These are phyloP conservation scores for Pyrenula massariospora DNA, from an alignment of 495 filamentous ascomycete genomes.

Conservation along the genomic window DNA sequence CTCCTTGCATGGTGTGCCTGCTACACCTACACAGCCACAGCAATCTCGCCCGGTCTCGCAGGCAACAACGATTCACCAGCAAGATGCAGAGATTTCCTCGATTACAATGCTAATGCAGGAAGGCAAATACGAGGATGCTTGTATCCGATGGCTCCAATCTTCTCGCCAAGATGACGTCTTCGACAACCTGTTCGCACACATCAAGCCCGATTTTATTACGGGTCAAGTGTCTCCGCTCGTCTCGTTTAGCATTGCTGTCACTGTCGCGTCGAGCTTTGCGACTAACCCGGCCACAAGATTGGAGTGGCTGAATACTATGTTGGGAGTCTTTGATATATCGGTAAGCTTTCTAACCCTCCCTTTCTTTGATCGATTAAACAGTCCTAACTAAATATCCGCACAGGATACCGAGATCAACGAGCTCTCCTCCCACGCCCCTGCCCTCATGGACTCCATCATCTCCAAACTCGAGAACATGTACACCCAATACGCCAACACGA, in stretches of 20 bases:
- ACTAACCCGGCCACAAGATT: constrained; percentile 57
- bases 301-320: constrained; percentile 63
- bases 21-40: constrained; percentile 10
- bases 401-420: constrained; percentile 69
- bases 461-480: constrained; percentile 61
- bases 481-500: constrained; percentile 7
- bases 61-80: constrained; percentile 25
- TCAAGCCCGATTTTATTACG: constrained; percentile 58
- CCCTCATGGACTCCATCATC: constrained; percentile 62
- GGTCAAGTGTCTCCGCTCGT: constrained; percentile 61
- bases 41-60: constrained; percentile 15
- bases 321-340: constrained; percentile 38
- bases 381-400: too few species aligned
- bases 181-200: constrained; percentile 63
- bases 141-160: constrained; percentile 76
- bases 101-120: constrained; percentile 54
- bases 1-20: constrained; percentile 4
- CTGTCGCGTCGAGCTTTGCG: constrained; percentile 60
- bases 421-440: constrained; percentile 43
- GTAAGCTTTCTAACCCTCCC: constrained; percentile 32
- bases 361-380: too few species aligned
- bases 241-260: constrained; percentile 70
- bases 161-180: constrained; percentile 64
- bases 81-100: constrained; percentile 51
- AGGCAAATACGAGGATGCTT: constrained; percentile 60